Evolutionary conservation across 2,329 filamentous ascomycete species (phyloP), one percentile per base, ranked within the genome.

Genomic region (Colletotrichum eremochloae): DNA sequence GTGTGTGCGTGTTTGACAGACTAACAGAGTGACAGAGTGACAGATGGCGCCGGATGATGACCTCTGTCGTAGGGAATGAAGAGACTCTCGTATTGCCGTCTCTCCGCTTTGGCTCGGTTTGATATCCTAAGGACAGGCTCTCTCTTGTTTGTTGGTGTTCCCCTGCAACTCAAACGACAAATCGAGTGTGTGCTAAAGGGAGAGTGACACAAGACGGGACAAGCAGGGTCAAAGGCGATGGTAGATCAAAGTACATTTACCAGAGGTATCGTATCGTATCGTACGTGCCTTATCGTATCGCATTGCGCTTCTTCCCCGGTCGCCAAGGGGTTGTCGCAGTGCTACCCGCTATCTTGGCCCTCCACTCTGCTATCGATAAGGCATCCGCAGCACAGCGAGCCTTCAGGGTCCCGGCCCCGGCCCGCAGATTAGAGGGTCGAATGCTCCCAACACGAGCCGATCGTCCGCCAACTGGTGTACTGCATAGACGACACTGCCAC

Each of bases 381-480:
- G 44, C 20, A 52, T 40, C 48, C 36, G 15, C 40, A 33, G 9
- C 36, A 15, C 18, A 24, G n/a, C 33, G 55, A 40, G 62, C 24
- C 55, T 69, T 60, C 66, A 72, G 69, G 65, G 38, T 58, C 46
- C 66, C 40, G 31, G 63, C 67, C 46, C 66, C 48, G 48, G 56
- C 61, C 67, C 70, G 55, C 60, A 70, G 55, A 62, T 70, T 31
- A 62, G 42, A 60, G 60, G 60, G 56, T 72, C 69, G 65, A 60
- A 69, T 69, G 66, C 66, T 58, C 68, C 60, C 60, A 55, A 72
- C 67, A 56, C 66, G 53, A 65, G 70, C 66, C 67, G 66, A 65
- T 72, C 48, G 46, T 8, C 61, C 46, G 36, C 38, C 24, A 48
- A n/a, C 9, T 12, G n/a, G n/a, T n/a, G 44, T 11, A 4, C 46